phyloP scores from a whole-genome alignment of 352 stramenopile genomes.

The Globisporangium viniferum region DNA sequence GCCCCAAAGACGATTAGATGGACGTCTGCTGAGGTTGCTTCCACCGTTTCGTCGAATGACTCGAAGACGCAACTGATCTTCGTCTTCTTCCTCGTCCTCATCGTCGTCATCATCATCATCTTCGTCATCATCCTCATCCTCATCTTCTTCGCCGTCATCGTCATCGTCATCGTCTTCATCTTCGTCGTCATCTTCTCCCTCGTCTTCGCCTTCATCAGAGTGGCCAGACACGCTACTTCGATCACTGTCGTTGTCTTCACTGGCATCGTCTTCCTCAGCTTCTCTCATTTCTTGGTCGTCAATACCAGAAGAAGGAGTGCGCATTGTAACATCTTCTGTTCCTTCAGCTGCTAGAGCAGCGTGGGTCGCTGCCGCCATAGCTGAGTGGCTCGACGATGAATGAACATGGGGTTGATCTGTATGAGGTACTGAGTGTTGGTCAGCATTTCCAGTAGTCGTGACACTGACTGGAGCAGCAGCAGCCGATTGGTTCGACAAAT shows the following conservation, averaged over 20 bases:
- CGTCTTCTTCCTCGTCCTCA: conserved; percentile 59
- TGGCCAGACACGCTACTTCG: conserved; percentile 54
- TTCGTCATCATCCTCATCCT: conserved; percentile 61
- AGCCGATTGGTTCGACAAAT: neutral
- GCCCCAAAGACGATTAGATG: conserved; percentile 55
- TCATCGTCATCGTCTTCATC: conserved; percentile 53
- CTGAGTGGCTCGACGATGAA: neutral
- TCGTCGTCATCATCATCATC: conserved; percentile 55
- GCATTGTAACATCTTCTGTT: conserved; percentile 67
- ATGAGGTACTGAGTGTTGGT: neutral
- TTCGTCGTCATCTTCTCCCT: conserved; percentile 22
- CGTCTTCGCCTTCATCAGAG: conserved; percentile 26
- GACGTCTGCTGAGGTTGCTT: conserved; percentile 29
- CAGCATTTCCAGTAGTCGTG: neutral
- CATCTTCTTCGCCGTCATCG: conserved; percentile 58
- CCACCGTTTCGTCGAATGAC: conserved; percentile 37
- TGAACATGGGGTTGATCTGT: neutral
- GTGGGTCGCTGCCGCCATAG: neutral
- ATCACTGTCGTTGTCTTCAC: conserved; percentile 58
- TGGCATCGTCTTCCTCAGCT: conserved; percentile 38
- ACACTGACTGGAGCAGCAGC: neutral
- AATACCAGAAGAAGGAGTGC: conserved; percentile 38
- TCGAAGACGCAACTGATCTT: conserved; percentile 53
- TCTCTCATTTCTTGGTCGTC: conserved; percentile 62
- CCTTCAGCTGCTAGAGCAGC: conserved; percentile 11